These are phyloP conservation scores for Collybia nuda DNA, from an alignment of 768 basidiomycete genomes.

Conservation along the genomic window DNA sequence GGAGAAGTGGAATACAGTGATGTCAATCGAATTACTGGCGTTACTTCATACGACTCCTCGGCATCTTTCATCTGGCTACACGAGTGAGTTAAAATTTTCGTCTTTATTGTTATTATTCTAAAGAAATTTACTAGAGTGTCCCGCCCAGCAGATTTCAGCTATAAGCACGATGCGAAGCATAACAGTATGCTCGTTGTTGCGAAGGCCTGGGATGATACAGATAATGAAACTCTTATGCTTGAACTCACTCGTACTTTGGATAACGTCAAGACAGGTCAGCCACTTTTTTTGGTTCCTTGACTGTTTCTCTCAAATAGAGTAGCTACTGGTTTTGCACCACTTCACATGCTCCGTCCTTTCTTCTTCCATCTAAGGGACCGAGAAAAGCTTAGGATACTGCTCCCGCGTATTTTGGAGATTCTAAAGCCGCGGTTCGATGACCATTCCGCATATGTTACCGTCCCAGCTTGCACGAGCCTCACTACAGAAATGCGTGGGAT, in stretches of 20 bases:
- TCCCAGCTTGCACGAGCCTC: conserved; percentile 27
- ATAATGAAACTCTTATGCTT: conserved; percentile 32
- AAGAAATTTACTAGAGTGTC: conserved; percentile 38
- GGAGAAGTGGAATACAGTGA: conserved; percentile 37
- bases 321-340: conserved; percentile 47
- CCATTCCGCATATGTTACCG: conserved; percentile 26
- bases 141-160: conserved; percentile 74
- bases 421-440: conserved; percentile 35
- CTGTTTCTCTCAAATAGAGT: background rate
- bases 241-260: conserved; percentile 29
- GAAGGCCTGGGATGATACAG: conserved; percentile 47
- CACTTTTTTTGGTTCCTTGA: background rate
- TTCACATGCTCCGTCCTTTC: conserved; percentile 49
- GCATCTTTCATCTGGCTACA: conserved; percentile 67
- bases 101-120: too few relatives aligned
- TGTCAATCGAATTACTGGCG: conserved; percentile 60
- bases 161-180: conserved; percentile 75
- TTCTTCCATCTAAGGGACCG: conserved; percentile 44
- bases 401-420: conserved; percentile 43
- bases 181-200: conserved; percentile 55
- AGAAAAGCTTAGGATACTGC: conserved; percentile 33
- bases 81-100: conserved; percentile 48
- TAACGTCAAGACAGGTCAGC: conserved; percentile 30
- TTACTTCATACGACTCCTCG: conserved; percentile 55
- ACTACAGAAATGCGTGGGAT: conserved; percentile 37